Evolutionary conservation across 2,329 filamentous ascomycete species (phyloP).

Genomic region (Lachnum nothofagi): DNA sequence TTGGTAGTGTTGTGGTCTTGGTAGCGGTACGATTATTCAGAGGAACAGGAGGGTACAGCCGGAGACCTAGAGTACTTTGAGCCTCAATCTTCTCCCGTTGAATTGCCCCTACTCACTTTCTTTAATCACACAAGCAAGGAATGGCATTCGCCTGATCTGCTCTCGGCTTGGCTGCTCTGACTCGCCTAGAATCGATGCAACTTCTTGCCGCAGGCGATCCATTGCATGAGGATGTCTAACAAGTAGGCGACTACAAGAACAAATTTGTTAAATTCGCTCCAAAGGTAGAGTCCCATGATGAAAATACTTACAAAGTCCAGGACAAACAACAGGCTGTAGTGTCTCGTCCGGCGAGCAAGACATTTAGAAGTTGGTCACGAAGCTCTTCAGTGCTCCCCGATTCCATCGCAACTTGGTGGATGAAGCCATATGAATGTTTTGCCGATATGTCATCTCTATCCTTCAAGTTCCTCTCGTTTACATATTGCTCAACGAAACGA

Average conservation of each 20-base stretch:
- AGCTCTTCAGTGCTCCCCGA: background rate
- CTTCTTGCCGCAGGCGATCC: constrained; percentile 39
- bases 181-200: constrained; percentile 47
- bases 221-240: constrained; percentile 40
- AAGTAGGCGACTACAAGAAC: constrained; percentile 38
- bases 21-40: constrained; percentile 25
- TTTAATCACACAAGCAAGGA: constrained; percentile 16
- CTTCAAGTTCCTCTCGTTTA: too few relatives aligned
- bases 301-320: too few relatives aligned
- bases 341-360: too few relatives aligned
- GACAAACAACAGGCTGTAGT: too few relatives aligned
- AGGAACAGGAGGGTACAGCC: constrained; percentile 28
- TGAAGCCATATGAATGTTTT: background rate
- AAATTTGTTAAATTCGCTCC: too few relatives aligned
- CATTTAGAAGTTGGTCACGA: too few relatives aligned
- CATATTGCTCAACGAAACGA: too few relatives aligned
- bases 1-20: constrained; percentile 27
- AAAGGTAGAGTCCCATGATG: too few relatives aligned
- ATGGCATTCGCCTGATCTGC: constrained; percentile 13
- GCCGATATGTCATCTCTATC: too few relatives aligned
- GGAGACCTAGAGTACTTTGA: constrained; percentile 9
- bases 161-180: constrained; percentile 27
- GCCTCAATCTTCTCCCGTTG: background rate
- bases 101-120: constrained; percentile 13
- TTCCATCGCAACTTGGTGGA: background rate